Evolutionary conservation across 2,329 filamentous ascomycete species (phyloP), one percentile per base, ranked within the genome.

Genomic region (Cercospora janseana): DNA sequence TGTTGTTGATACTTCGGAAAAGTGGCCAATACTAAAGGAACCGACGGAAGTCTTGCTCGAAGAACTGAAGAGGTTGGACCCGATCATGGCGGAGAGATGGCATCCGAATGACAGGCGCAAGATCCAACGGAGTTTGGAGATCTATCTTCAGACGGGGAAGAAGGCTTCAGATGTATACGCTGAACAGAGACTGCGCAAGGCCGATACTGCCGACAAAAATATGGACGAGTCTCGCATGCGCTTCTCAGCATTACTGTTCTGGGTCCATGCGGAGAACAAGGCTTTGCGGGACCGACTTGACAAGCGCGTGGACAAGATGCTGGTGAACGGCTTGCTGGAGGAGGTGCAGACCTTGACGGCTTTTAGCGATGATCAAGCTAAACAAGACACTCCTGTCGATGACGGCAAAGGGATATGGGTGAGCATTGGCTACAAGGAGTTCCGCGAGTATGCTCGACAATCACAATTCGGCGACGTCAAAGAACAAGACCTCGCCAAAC

Each of bases 341-440:
- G 85, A 88, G 68, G 81, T 85, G 0, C 64, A 75, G 29, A 70
- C 66, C 1, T 75, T 87, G 60, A 72, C 73, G 9, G 64, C 69
- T 1, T 77, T 79, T 52, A 69, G 79, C 2, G 60, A 71, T 12
- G 66, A 72, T 40, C 65, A 71, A 0, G 62, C 72, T 1, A 16
- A 38, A 4, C 15, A 40, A 4, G 85, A 82, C 0, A 68, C 75
- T 1, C 57, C 69, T 0, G 70, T 93, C 2, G 89, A 97, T 63
- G 78, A 82, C 57, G 87, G 81, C 1, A 82, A 84, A 46, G 94
- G 93, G 0, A 94, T 98, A 34, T 98, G 92, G 90, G 87, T 95
- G 46, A 93, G 91, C 1, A 98, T 98, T 55, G 93, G 93, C 1
- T 96, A 90, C 70, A 96, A 94, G 66, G 89, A 98, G 65, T 86